A percentile compares a stretch with the other conserved stretches of the same genome.
These are phyloP conservation scores for Cladochytrium replicatum DNA, from an alignment of 192 early-diverging fungal species.

Conservation along the genomic window DNA sequence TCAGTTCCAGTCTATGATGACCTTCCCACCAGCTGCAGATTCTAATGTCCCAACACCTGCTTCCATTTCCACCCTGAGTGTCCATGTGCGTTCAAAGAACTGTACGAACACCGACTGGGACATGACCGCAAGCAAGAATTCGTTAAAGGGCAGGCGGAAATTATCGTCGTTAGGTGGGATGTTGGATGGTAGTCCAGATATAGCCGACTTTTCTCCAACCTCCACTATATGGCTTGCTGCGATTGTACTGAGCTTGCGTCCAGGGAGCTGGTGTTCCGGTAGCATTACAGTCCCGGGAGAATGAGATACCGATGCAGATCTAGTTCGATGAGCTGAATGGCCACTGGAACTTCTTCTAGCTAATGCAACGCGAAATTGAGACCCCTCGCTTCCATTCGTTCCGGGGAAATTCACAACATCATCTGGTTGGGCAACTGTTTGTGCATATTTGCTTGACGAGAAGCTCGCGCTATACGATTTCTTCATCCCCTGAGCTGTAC, in stretches of 20 bases:
- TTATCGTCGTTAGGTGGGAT: background rate
- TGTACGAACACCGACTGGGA: conserved; percentile 46
- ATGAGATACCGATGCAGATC: background rate
- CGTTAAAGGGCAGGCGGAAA: conserved; percentile 43
- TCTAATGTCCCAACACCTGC: no score
- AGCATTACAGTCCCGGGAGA: background rate
- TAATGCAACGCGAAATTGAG: no score
- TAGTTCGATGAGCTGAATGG: background rate
- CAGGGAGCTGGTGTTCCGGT: background rate
- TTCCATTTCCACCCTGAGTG: no score
- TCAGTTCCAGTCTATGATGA: no score
- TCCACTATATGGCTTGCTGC: background rate
- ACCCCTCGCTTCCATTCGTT: no score
- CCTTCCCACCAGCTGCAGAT: no score
- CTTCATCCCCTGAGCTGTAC: conserved; percentile 10
- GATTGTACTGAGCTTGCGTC: background rate
- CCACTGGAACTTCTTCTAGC: no score
- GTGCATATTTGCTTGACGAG: background rate
- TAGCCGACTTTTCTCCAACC: background rate
- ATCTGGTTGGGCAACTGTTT: no score
- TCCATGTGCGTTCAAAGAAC: conserved; percentile 48
- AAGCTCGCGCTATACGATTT: conserved; percentile 8
- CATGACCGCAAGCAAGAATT: conserved; percentile 47
- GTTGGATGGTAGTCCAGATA: background rate
- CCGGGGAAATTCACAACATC: no score